Evolutionary conservation across 2,329 filamentous ascomycete species (phyloP).

Genomic region (Ascochyta viciae-villosae): DNA sequence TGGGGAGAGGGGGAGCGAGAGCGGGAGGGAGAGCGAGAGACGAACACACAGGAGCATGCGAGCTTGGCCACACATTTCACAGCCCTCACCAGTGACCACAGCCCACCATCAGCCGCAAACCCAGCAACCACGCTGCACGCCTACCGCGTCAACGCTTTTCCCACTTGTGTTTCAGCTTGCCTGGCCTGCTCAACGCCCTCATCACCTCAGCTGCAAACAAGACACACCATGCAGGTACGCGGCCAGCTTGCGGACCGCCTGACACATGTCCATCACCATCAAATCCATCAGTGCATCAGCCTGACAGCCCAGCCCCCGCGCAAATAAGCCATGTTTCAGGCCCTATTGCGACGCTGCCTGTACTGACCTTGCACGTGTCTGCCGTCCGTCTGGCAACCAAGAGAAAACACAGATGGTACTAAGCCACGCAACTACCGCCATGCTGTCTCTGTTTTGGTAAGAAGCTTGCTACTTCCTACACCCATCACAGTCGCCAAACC

Average conservation of each 20-base stretch:
- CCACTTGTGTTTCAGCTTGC: slow-evolving; percentile 12
- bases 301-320: slow-evolving; percentile 6
- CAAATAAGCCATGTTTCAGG: slow-evolving; percentile 18
- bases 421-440: background rate
- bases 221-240: slow-evolving; percentile 28
- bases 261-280: slow-evolving; percentile 15
- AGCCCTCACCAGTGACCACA: background rate
- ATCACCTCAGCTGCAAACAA: background rate
- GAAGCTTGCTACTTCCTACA: background rate
- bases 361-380: slow-evolving; percentile 11
- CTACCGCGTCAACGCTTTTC: slow-evolving; percentile 8
- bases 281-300: slow-evolving; percentile 7
- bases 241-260: slow-evolving; percentile 16
- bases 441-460: background rate
- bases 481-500: background rate
- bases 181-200: slow-evolving; percentile 7
- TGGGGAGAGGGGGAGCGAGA: too few relatives aligned
- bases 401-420: background rate
- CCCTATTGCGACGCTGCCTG: slow-evolving; percentile 4
- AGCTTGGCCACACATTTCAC: background rate
- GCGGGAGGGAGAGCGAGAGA: too few relatives aligned
- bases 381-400: background rate
- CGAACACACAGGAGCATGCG: background rate
- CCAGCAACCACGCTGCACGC: slow-evolving; percentile 7
- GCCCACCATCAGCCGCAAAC: slow-evolving; percentile 18